Percentiles rank a stretch among this genome's conserved stretches.
These are phyloP conservation scores for Phytophthora cryptogea DNA, from an alignment of 352 stramenopile species.

Conservation along the genomic window DNA sequence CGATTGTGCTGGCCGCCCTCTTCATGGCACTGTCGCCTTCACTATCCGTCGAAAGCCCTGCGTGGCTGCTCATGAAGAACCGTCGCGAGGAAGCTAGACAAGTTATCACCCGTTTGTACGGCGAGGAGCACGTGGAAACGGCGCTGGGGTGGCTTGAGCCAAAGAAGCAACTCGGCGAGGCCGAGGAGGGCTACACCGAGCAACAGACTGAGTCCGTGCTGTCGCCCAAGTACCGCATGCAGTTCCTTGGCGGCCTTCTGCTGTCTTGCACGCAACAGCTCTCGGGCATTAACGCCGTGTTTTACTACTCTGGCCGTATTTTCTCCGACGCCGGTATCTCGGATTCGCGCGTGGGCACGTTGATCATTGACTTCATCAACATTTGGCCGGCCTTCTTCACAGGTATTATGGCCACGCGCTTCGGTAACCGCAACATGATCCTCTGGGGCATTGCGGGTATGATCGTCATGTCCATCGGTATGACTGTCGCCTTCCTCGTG, in stretches of 20 bases:
- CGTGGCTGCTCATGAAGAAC: conserved; percentile 24
- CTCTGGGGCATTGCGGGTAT: conserved; percentile 19
- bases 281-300: conserved; percentile 27
- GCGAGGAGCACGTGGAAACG: conserved; percentile 15
- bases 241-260: conserved; percentile 14
- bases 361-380: conserved; percentile 33
- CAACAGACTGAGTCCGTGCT: conserved; percentile 1
- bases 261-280: conserved; percentile 20
- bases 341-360: conserved; percentile 24
- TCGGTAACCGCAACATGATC: conserved; percentile 27
- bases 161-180: conserved; percentile 1
- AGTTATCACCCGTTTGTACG: conserved; percentile 19
- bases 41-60: conserved; percentile 46
- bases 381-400: conserved; percentile 30
- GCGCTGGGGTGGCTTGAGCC: conserved; percentile 11
- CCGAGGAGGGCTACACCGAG: background rate
- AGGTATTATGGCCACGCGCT: conserved; percentile 14
- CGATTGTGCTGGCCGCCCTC: conserved; percentile 38
- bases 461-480: conserved; percentile 21
- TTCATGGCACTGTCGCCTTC: conserved; percentile 39
- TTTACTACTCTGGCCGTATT: conserved; percentile 26
- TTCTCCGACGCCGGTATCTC: conserved; percentile 25
- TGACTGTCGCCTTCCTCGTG: conserved; percentile 19
- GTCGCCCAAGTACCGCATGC: conserved; percentile 14
- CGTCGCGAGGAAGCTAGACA: conserved; percentile 6